phyloP scores from a whole-genome alignment of 306 rosid genomes.

The Casuarina cunninghamiana region DNA sequence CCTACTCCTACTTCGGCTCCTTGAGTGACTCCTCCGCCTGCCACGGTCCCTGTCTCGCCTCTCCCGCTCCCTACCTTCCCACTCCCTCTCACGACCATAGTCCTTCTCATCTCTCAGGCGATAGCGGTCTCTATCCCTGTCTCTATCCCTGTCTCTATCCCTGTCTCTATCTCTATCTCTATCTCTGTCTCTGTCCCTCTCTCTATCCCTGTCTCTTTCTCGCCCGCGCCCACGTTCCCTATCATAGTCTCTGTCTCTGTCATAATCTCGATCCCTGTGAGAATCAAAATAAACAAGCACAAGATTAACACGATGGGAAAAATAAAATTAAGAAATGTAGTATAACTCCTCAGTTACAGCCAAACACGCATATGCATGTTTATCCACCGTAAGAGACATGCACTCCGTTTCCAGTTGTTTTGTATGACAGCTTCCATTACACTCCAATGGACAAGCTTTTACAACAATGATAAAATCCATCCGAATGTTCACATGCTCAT shows the following conservation, averaged over 20 bases:
- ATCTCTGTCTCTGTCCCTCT: conserved; percentile 12
- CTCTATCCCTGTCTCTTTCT: conserved; percentile 64
- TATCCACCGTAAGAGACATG: no score
- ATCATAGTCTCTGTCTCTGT: conserved; percentile 69
- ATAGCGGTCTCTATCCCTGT: conserved; percentile 62
- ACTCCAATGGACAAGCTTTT: not conserved
- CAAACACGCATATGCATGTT: not conserved
- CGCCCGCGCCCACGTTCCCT: conserved; percentile 78
- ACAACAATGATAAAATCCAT: not conserved
- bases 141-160: conserved; percentile 39
- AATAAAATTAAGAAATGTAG: not conserved
- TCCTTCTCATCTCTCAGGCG: conserved; percentile 67
- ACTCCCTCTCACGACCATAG: conserved; percentile 61
- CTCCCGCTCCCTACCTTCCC: conserved; percentile 86
- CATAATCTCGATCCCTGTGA: conserved; percentile 85
- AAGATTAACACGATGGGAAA: conserved; percentile 10
- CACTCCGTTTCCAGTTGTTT: not conserved
- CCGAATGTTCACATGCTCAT: not conserved
- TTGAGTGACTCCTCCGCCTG: conserved; percentile 79
- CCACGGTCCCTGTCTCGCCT: conserved; percentile 94
- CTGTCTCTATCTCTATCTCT: conserved; percentile 36
- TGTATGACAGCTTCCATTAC: not conserved
- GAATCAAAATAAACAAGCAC: conserved; percentile 20
- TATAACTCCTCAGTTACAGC: conserved; percentile 1
- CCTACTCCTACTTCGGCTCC: conserved; percentile 87